Base-by-base conservation (phyloP, 495 filamentous ascomycete species). In the Penicillium arizonense region DNA sequence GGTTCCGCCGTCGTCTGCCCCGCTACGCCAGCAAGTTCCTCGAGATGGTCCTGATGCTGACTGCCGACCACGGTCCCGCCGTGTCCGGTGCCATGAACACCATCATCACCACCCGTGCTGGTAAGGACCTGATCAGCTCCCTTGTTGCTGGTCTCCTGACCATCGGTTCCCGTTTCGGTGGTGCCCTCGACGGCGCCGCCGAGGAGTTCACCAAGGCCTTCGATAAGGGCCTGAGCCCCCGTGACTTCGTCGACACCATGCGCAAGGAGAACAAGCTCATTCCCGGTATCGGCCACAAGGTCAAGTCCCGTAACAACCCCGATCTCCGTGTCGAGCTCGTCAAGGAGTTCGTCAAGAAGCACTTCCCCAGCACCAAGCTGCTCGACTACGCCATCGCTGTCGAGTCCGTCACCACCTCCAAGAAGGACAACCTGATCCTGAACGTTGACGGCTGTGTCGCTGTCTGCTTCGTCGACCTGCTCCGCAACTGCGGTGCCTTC, bases 51-150 rank as follows among this genome's bases (percentile, higher is more conserved):
- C 91, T 98, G 72, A 98, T 98, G 94, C 84, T 98, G 69, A 98
- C 94, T 63, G 94, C 94, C 61, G 94, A 98, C 69, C 94, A 98
- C 84, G 94, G 94, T 75, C 94, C 94, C 38, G 94, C 94, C 65
- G 94, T 98, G 55, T 98, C 94, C 59, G 94, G 94, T 79, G 94
- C 94, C 63, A 98, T 98, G 94, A 98, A 98, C 86, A 98, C 94
- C 57, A 98, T 98, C 75, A 97, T 98, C 73, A 98, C 94, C 48
- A 98, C 94, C 41, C 87, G 94, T 85, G 94, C 94, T 50, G 94
- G 94, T 67, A 98, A 98, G 81, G 94, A 98, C 74, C 81, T 98
- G 57, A 96, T 98, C 80, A 90, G 85, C 63, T 87, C 94, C 35
- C 81, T 98, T 47, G 94, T 98, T 46, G 87, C 87, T 60, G 94